Conservation (phyloP, 2,329 filamentous ascomycete species). For the Colletotrichum incanum region DNA sequence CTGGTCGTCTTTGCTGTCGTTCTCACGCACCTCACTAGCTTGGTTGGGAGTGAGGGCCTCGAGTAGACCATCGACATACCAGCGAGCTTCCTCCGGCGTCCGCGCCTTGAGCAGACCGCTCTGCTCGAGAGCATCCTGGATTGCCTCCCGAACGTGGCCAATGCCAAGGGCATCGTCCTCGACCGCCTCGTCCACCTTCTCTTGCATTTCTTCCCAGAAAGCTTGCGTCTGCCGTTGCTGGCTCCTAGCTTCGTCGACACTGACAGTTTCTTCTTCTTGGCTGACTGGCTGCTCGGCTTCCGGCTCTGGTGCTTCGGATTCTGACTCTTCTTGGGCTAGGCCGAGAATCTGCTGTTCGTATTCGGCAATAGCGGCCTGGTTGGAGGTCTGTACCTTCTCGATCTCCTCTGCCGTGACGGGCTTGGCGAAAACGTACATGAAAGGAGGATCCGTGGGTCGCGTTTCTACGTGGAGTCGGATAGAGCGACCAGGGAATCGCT, state of each 20-base stretch:
- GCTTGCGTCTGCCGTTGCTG: conserved; percentile 52
- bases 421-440: conserved; percentile 93
- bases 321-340: conserved; percentile 55
- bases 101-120: conserved; percentile 66
- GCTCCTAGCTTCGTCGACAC: conserved; percentile 41
- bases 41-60: conserved; percentile 60
- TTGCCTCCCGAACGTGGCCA: conserved; percentile 66
- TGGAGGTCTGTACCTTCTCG: conserved; percentile 78
- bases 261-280: conserved; percentile 40
- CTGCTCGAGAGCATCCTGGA: conserved; percentile 69
- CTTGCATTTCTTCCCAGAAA: conserved; percentile 70
- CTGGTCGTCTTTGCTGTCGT: conserved; percentile 55
- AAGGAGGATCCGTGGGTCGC: conserved; percentile 69
- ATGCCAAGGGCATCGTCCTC: conserved; percentile 71
- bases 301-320: conserved; percentile 44
- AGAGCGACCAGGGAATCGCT: conserved; percentile 81
- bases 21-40: conserved; percentile 30
- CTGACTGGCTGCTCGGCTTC: conserved; percentile 34
- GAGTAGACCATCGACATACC: conserved; percentile 67
- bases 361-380: conserved; percentile 75
- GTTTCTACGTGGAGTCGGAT: conserved; percentile 89
- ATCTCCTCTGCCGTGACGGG: conserved; percentile 84
- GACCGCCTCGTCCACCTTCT: conserved; percentile 70
- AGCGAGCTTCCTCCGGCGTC: conserved; percentile 61
- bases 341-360: conserved; percentile 78